Conservation (phyloP, 2,329 filamentous ascomycete species). For the Aspergillus costaricaensis region DNA sequence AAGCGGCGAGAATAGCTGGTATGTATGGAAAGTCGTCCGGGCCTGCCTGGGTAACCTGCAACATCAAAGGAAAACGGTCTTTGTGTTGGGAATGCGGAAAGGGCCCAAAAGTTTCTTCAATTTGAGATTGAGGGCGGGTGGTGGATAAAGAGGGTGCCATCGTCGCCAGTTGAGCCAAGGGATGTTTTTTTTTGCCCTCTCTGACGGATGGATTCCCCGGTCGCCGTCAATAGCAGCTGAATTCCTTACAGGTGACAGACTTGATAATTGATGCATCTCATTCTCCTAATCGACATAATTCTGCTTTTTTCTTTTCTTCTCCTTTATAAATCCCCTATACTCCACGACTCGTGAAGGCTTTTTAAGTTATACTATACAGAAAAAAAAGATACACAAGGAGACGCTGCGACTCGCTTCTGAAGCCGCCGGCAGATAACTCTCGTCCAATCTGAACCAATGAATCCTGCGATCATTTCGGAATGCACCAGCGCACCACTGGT, state of each 20-base stretch:
- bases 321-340: not conserved
- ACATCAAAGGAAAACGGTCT: not conserved
- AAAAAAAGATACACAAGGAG: not conserved
- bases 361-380: not conserved
- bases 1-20: not conserved
- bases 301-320: too few species aligned
- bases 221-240: not conserved
- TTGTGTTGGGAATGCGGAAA: not conserved
- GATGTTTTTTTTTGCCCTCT: not conserved
- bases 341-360: not conserved
- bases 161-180: not conserved
- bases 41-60: not conserved
- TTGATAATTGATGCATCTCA: not conserved
- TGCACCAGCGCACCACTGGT: not conserved
- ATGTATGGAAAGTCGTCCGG: not conserved
- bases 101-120: too few species aligned
- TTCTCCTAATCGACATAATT: too few species aligned
- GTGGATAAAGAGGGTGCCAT: not conserved
- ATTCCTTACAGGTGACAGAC: not conserved
- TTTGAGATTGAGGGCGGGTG: not conserved
- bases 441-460: not conserved
- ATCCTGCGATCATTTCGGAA: slow-evolving; percentile 4
- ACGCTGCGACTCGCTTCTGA: not conserved
- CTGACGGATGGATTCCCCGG: not conserved
- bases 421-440: not conserved